A percentile compares a stretch with the other conserved stretches of the same genome.
Evolutionary conservation across 257 asterid genomes (phyloP).

Genomic region (Ehretia macrophylla): DNA sequence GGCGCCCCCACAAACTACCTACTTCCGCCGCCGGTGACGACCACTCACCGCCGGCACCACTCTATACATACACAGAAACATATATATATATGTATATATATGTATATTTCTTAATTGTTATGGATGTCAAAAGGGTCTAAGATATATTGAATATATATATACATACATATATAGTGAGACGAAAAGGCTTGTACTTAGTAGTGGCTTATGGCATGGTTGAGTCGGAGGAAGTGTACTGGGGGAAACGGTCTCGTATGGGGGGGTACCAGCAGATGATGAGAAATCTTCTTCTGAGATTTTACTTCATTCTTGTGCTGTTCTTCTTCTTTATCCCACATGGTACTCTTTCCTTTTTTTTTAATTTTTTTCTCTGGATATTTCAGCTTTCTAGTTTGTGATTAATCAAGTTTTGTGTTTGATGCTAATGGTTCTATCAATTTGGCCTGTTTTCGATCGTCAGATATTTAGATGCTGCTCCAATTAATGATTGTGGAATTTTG

Average conservation of each 20-base stretch:
- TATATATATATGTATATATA: slow-evolving; percentile 2
- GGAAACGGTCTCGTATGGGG: too few relatives aligned
- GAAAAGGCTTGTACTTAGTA: neutral
- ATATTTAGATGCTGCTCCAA: too few relatives aligned
- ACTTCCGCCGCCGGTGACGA: too few relatives aligned
- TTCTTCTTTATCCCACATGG: neutral
- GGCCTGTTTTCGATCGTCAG: too few relatives aligned
- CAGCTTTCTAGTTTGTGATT: too few relatives aligned
- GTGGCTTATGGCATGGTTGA: neutral
- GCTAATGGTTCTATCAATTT: too few relatives aligned
- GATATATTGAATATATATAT: neutral
- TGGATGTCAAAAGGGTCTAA: neutral
- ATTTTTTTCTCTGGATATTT: too few relatives aligned
- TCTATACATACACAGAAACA: neutral
- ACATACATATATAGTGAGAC: neutral
- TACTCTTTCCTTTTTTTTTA: neutral
- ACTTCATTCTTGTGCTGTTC: neutral
- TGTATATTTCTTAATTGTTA: neutral
- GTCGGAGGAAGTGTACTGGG: neutral
- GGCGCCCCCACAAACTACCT: too few relatives aligned
- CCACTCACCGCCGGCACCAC: too few relatives aligned
- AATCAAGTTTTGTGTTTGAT: too few relatives aligned
- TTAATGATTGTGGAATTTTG: too few relatives aligned
- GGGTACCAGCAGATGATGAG: neutral
- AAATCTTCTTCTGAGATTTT: too few relatives aligned